phyloP scores from a whole-genome alignment of 2,329 filamentous ascomycete species.

The Paraphaeosphaeria minitans region DNA sequence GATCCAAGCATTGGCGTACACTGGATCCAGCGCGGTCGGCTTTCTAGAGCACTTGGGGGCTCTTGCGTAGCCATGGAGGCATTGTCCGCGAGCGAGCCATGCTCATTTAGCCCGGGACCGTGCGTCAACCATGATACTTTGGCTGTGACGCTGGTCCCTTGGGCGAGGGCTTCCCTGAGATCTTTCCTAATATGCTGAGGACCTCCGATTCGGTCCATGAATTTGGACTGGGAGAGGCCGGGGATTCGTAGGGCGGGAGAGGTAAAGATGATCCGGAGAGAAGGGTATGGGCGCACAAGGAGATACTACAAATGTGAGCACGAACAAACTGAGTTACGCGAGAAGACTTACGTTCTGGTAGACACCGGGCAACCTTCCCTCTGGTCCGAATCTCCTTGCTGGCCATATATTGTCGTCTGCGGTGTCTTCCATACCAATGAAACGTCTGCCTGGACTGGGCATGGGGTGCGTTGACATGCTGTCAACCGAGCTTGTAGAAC shows the following conservation, averaged over 20 bases:
- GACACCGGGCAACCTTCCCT: slow-evolving; percentile 54
- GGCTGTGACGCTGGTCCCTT: slow-evolving; percentile 73
- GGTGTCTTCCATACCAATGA: slow-evolving; percentile 46
- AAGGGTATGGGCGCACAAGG: slow-evolving; percentile 53
- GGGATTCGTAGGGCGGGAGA: slow-evolving; percentile 53
- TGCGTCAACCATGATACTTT: slow-evolving; percentile 67
- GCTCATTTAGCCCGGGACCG: background rate
- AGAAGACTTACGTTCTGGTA: slow-evolving; percentile 58
- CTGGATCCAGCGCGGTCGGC: slow-evolving; percentile 73
- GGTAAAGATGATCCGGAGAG: slow-evolving; percentile 54
- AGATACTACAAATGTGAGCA: slow-evolving; percentile 44
- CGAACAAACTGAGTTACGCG: background rate
- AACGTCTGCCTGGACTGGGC: slow-evolving; percentile 32
- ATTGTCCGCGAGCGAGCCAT: slow-evolving; percentile 6
- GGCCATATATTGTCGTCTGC: slow-evolving; percentile 31
- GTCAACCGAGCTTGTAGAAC: slow-evolving; percentile 56
- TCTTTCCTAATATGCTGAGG: slow-evolving; percentile 57
- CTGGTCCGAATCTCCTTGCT: slow-evolving; percentile 38
- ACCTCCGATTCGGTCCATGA: slow-evolving; percentile 53
- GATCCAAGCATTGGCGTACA: slow-evolving; percentile 71
- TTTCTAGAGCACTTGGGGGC: slow-evolving; percentile 44
- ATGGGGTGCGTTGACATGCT: slow-evolving; percentile 59
- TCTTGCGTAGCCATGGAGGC: slow-evolving; percentile 10
- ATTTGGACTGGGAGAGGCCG: slow-evolving; percentile 51
- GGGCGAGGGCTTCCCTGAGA: slow-evolving; percentile 62